These are phyloP conservation scores for Bipolaris cookei DNA, from an alignment of 2,329 filamentous ascomycete species.

Conservation along the genomic window DNA sequence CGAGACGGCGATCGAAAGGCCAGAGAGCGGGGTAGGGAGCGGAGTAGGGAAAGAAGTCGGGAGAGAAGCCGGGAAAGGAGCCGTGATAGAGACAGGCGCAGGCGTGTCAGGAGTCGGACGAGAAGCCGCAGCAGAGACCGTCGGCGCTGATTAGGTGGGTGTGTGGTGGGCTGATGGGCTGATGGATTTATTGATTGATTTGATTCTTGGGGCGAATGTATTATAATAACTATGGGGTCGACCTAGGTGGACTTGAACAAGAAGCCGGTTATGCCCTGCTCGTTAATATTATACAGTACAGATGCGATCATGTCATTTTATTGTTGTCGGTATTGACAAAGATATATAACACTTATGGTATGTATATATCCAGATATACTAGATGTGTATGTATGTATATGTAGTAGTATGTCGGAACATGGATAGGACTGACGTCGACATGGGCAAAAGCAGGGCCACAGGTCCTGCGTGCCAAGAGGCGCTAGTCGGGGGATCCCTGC, in stretches of 20 bases:
- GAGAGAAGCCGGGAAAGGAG: constrained; percentile 12
- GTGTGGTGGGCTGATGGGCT: not conserved
- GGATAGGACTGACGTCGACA: not conserved
- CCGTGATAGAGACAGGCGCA: constrained; percentile 23
- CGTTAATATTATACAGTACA: not conserved
- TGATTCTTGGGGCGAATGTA: constrained; percentile 3
- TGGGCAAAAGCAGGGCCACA: not conserved
- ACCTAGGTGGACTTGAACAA: not conserved
- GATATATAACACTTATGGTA: too few species aligned
- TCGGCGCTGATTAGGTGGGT: constrained; percentile 15
- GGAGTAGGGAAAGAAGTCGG: constrained; percentile 15
- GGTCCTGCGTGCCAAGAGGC: constrained; percentile 13
- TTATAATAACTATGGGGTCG: not conserved
- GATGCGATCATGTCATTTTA: too few species aligned
- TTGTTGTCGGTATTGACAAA: too few species aligned
- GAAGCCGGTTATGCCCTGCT: not conserved
- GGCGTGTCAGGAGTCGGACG: constrained; percentile 8
- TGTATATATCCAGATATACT: too few species aligned
- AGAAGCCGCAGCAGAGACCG: constrained; percentile 28
- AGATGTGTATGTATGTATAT: too few species aligned
- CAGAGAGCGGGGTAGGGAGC: constrained; percentile 27
- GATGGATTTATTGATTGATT: not conserved
- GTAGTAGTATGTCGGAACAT: too few species aligned
- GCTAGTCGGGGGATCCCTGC: constrained; percentile 23
- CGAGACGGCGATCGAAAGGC: constrained; percentile 35